A percentile compares a stretch with the other conserved stretches of the same genome.
Conservation (phyloP, 2,329 filamentous ascomycete species). For the Sclerotinia sclerotiorum region DNA sequence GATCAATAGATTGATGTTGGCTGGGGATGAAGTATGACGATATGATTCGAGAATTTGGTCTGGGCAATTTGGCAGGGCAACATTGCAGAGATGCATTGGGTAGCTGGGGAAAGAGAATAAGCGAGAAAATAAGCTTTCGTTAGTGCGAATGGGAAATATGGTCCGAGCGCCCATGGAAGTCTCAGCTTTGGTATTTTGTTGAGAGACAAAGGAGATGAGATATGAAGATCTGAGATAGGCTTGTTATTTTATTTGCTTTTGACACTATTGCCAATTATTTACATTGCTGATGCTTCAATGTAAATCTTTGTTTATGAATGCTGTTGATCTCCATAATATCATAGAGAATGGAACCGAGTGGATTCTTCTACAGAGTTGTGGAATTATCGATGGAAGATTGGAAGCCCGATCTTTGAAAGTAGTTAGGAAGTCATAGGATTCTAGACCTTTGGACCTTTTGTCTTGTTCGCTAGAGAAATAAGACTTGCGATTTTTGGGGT, state of each 20-base stretch:
- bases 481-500: not conserved
- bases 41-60: not conserved
- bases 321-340: no score
- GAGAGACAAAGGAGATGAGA: not conserved
- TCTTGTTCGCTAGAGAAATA: not conserved
- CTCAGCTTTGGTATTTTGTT: not conserved
- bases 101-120: constrained; percentile 3
- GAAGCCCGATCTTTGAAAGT: not conserved
- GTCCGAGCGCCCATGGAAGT: not conserved
- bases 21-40: not conserved
- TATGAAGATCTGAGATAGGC: not conserved
- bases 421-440: not conserved
- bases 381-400: not conserved
- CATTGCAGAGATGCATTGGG: not conserved
- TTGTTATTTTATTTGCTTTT: not conserved
- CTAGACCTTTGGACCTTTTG: not conserved
- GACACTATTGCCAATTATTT: not conserved
- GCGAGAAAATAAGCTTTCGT: not conserved
- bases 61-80: constrained; percentile 9
- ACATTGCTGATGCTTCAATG: not conserved
- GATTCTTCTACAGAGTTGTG: not conserved
- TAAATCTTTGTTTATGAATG: not conserved
- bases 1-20: not conserved
- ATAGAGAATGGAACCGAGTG: not conserved
- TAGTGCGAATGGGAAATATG: not conserved